Evolutionary conservation across 805 yeast species (phyloP), one percentile per base, ranked within the genome.

Genomic region (Candida ficus): DNA sequence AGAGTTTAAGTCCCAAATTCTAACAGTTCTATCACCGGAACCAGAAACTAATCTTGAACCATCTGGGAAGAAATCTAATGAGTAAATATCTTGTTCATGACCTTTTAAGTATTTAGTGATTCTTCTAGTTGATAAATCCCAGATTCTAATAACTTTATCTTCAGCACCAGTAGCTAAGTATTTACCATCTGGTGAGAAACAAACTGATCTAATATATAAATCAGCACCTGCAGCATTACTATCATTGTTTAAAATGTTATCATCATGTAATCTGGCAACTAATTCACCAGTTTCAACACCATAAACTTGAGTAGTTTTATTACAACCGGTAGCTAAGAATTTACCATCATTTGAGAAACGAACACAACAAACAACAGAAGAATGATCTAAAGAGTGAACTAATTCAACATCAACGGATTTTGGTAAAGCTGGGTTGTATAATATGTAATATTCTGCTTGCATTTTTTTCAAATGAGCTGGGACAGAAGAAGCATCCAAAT

Each of bases 61-160:
- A 55, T 87, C 89, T 36, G 95, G 91, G 76, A 91, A 86, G 63
- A 86, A 93, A 66, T 88, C 97, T 52, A 91, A 73, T 11, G 97
- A 90, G 66, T 91, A 93, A 52, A 91, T 90, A 66, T 91, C 99
- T 70, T 93, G 99, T 63, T 90, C 97, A 61, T 91, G 98, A 38
- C 99, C 99, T 48, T 81, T 75, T 60, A 91, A 72, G 52, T 86
- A 83, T 66, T 85, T 83, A 50, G 89, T 85, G 56, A 90, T 85
- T 57, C 90, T 79, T 63, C 84, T 76, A 22, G 91, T 79, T 38
- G 85, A 75, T 60, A 91, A 77, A 62, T 91, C 96, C 99, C 99
- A 91, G 56, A 91, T 90, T 62, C 98, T 79, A 54, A 93, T 93
- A 49, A 84, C 75, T 62, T 83, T 83, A 62, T 84, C 95, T 64